These are phyloP conservation scores for Arachis stenosperma DNA, from an alignment of 306 rosid species.

Conservation along the genomic window DNA sequence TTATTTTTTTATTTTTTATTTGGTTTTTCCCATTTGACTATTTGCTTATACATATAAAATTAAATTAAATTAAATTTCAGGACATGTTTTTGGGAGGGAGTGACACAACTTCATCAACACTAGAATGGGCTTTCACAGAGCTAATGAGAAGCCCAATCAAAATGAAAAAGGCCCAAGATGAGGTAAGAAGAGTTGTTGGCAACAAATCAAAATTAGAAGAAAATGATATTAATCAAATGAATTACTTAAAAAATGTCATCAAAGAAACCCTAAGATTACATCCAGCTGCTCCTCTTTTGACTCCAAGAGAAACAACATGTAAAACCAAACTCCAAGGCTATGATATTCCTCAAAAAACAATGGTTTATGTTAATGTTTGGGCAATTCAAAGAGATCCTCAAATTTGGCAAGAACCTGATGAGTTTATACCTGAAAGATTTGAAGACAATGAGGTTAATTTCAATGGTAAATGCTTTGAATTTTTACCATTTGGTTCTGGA, in stretches of 20 bases:
- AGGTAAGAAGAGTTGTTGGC: not conserved
- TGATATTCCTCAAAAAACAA: not conserved
- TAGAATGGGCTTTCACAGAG: not conserved
- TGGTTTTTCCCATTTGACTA: not conserved
- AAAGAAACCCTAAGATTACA: constrained; percentile 11
- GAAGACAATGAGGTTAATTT: not conserved
- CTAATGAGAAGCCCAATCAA: not conserved
- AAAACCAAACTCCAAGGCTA: not conserved
- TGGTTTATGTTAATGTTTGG: not conserved
- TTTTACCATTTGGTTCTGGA: not conserved
- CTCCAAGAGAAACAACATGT: not conserved
- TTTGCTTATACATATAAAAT: not conserved
- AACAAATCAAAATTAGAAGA: not conserved
- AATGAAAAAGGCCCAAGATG: not conserved
- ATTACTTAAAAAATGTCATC: constrained; percentile 3
- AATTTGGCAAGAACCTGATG: not conserved
- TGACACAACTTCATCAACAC: not conserved
- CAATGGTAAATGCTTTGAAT: not conserved
- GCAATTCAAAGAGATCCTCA: not conserved
- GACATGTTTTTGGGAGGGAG: constrained; percentile 10
- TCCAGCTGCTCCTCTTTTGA: not conserved
- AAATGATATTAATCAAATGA: not conserved
- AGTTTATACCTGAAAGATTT: constrained; percentile 9
- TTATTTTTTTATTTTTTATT: too few relatives aligned
- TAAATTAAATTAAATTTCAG: not conserved